Evolutionary conservation across 179 eudicot species (phyloP), one percentile per base, ranked within the genome.

Genomic region (Beta lomatogona): DNA sequence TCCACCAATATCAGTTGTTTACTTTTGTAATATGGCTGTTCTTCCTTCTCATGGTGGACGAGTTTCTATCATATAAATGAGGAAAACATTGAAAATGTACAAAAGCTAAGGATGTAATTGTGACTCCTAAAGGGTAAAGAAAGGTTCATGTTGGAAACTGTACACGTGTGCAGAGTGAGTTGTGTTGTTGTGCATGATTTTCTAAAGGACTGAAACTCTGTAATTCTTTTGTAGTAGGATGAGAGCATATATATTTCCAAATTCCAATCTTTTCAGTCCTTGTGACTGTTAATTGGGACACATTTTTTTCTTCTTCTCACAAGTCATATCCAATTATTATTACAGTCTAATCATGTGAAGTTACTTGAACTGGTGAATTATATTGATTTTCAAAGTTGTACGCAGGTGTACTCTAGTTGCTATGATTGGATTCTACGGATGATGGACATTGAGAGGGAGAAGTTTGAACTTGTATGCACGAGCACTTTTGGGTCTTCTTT

Each of bases 361-460:
- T 15, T 16, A 4, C 1, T 60, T 52, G 45, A 21, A 22, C 16
- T 59, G 5, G 69, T 69, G 25, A 22, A 7, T 50, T 21, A 18
- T 66, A 63, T 19, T 50, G 65, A 5, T 73, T 25, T 25, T 13
- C 73, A 73, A 57, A 0, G 75, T 61, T 84, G 67, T 81, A n/a
- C 71, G 82, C 93, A 95, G 99, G 85, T 95, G 65, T 89, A 87
- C 85, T 87, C 91, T 50, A 84, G 94, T 79, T 81, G 91, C 82
- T 89, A 92, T 83, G 93, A 90, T 89, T 98, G 99, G 45, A 78
- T 85, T 77, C 64, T 95, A 16, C 89, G 94, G 67, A 65, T 87
- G 86, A 91, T 92, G 92, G 90, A 95, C 80, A 79, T 94, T 58
- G 94, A 91, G 79, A 91, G 88, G 73, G 91, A 89, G 83, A 73